Evolutionary conservation across 2,329 filamentous ascomycete species (phyloP), one percentile per base, ranked within the genome.

Genomic region (Apiospora saccharicola): DNA sequence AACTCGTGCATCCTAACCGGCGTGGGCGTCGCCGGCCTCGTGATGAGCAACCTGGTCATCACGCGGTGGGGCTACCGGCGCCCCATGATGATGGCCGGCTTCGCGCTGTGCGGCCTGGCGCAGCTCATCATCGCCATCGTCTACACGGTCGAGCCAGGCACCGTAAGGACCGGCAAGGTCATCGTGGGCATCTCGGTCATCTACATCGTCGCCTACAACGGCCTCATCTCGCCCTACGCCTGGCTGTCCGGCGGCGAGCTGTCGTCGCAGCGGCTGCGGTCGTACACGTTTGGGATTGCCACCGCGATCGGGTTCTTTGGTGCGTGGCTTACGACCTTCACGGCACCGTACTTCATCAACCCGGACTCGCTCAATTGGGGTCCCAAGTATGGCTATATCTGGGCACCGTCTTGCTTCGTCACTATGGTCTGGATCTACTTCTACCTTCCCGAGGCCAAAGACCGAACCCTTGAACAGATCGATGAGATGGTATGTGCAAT

Each of bases 261-360:
- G 46, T 86, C 86, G 12, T 86, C 86, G 0, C 86, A 88, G 74
- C 82, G 86, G 16, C 81, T 89, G 16, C 85, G 87, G 47, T 84
- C 83, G 13, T 86, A 88, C 74, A 88, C 86, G 0, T 87, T 88
- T 71, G 86, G 86, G 67, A 77, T 85, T 22, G 85, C 85, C 1
- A 83, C 86, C 5, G 84, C 85, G 2, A 79, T 85, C 30, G 85
- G 83, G 3, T 88, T 88, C 74, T 78, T 87, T 22, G 85, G 83
- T 6, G 86, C 85, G 8, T 88, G 86, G 86, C 80, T 86, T 13
- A 85, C 85, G 0, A 86, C 85, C 0, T 88, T 88, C 75, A 88
- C 86, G 0, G 86, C 86, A 5, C 86, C 86, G 0, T 88, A 88
- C 77, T 89, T 88, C 75, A 87, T 88, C 76, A 88, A 88, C 73